Conservation (phyloP, 768 basidiomycete species). For the Rhizopogon salebrosus region DNA sequence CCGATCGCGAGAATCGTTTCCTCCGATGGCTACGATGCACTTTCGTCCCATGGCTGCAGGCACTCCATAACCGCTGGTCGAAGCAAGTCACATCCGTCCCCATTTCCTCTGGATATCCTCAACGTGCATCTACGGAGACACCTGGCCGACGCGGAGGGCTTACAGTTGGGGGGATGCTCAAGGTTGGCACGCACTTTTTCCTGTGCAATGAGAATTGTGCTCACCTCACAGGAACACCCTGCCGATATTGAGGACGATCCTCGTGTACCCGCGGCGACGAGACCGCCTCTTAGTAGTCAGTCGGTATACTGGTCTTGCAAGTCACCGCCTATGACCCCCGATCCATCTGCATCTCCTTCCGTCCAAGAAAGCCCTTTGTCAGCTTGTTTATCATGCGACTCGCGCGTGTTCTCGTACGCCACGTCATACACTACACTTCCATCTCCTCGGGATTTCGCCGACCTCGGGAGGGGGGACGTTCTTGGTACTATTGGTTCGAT, state of each 20-base stretch:
- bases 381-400: conserved; percentile 14
- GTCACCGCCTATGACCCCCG: conserved; percentile 2
- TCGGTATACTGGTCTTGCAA: conserved; percentile 8
- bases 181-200: background rate
- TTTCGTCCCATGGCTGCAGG: background rate
- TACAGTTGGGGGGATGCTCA: conserved; percentile 10
- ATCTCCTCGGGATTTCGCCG: conserved; percentile 17
- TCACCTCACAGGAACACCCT: background rate
- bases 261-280: background rate
- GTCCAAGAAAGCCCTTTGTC: conserved; percentile 5
- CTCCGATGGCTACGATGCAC: no score
- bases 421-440: conserved; percentile 27
- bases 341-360: background rate
- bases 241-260: background rate
- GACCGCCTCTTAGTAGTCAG: conserved; percentile 1
- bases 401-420: conserved; percentile 27
- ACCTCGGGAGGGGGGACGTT: conserved; percentile 4
- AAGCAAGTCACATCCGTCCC: background rate
- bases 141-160: conserved; percentile 17
- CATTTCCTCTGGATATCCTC: background rate
- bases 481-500: background rate
- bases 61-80: background rate
- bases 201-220: background rate
- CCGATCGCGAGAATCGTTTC: background rate
- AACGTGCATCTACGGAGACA: conserved; percentile 8